Conservation (phyloP, 2,329 filamentous ascomycete species). For the Cercospora citrullina region DNA sequence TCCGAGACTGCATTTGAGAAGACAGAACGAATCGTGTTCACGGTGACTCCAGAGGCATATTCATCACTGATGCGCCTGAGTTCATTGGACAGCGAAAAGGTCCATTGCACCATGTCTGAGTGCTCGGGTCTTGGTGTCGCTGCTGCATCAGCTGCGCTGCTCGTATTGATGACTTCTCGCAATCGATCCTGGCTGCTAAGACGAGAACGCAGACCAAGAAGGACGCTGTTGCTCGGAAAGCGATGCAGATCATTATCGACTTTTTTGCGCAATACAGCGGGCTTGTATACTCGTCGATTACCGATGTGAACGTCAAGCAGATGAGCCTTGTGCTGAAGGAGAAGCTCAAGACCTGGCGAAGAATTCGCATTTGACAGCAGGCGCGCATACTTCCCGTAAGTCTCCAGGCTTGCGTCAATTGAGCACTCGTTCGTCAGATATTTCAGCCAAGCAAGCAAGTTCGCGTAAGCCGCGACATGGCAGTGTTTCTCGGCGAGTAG, state of each 20-base stretch:
- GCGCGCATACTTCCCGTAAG: conserved; percentile 42
- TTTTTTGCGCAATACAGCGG: conserved; percentile 62
- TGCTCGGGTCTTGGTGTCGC: conserved; percentile 25
- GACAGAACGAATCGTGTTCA: conserved; percentile 46
- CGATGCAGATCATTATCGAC: conserved; percentile 60
- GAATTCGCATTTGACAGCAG: conserved; percentile 43
- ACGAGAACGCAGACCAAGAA: conserved; percentile 72
- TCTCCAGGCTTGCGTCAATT: conserved; percentile 41
- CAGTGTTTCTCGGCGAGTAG: conserved; percentile 53
- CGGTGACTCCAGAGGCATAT: conserved; percentile 27
- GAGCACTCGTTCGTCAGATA: conserved; percentile 58
- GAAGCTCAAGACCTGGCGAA: conserved; percentile 51
- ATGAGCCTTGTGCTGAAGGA: conserved; percentile 67
- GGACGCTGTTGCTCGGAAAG: conserved; percentile 75
- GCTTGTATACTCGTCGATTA: conserved; percentile 65
- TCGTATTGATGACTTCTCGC: conserved; percentile 59
- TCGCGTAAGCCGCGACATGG: conserved; percentile 57
- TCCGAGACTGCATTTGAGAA: conserved; percentile 44
- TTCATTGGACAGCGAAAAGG: conserved; percentile 59
- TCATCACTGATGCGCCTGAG: conserved; percentile 45
- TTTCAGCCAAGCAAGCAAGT: conserved; percentile 64
- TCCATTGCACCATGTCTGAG: conserved; percentile 49
- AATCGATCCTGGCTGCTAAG: conserved; percentile 76
- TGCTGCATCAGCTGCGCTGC: conserved; percentile 33
- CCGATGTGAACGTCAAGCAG: conserved; percentile 67